These are phyloP conservation scores for Diaporthe sp. DNA, from an alignment of 2,329 filamentous ascomycete species.

Conservation along the genomic window DNA sequence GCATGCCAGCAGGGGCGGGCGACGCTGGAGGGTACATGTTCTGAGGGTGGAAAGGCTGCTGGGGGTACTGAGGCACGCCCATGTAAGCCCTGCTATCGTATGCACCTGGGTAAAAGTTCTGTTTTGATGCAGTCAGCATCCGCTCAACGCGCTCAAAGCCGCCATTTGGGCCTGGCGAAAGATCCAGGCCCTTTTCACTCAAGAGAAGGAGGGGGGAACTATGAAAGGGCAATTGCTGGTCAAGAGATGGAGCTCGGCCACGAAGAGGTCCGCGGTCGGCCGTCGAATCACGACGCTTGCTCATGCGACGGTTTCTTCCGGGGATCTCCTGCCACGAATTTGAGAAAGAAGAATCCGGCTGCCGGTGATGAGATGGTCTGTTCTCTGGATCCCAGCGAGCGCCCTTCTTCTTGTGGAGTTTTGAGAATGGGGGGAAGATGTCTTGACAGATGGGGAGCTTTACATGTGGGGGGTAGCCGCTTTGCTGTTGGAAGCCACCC, in stretches of 20 bases:
- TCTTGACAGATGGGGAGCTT: conserved; percentile 58
- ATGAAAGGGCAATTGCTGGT: conserved; percentile 44
- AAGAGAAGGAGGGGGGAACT: conserved; percentile 45
- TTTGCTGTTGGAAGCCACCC: conserved; percentile 31
- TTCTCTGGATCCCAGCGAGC: conserved; percentile 62
- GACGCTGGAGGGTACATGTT: conserved; percentile 53
- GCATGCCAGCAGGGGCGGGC: conserved; percentile 64
- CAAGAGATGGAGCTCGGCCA: conserved; percentile 30
- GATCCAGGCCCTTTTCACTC: conserved; percentile 55
- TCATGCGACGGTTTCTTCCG: conserved; percentile 57
- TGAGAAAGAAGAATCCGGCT: conserved; percentile 55
- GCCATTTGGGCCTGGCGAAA: conserved; percentile 75
- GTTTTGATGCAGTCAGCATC: conserved; percentile 78
- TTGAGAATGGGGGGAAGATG: conserved; percentile 50
- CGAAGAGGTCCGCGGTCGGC: conserved; percentile 40
- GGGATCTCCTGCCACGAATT: conserved; percentile 50
- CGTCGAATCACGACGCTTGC: conserved; percentile 59
- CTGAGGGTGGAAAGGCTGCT: conserved; percentile 31
- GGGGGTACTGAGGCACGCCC: conserved; percentile 36
- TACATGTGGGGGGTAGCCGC: conserved; percentile 72
- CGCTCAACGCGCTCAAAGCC: conserved; percentile 83
- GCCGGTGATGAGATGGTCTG: conserved; percentile 54
- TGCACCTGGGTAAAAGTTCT: conserved; percentile 72
- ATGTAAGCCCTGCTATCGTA: conserved; percentile 60
- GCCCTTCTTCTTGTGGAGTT: conserved; percentile 60